These are phyloP conservation scores for Antitrichia curtipendula DNA, from an alignment of 225 moss, liverwort and hornwort species.

Conservation along the genomic window DNA sequence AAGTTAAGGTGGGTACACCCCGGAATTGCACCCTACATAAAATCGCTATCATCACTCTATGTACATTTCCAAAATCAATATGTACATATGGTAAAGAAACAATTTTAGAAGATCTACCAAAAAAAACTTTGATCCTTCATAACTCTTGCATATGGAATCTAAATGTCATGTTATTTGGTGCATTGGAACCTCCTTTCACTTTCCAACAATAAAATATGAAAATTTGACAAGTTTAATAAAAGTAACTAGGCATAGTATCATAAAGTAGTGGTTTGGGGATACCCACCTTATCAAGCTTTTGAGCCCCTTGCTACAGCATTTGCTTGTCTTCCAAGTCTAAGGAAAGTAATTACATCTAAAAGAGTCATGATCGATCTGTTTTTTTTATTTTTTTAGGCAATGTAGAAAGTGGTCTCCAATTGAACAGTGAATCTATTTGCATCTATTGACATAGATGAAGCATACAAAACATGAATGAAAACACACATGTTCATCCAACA, in stretches of 20 bases:
- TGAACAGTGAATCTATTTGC: not conserved
- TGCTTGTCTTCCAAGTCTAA: not conserved
- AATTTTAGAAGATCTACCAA: not conserved
- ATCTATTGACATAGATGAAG: not conserved
- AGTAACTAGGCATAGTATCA: rapidly evolving
- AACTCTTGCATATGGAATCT: not conserved
- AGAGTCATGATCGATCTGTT: rapidly evolving
- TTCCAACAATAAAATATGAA: not conserved
- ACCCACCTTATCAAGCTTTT: not conserved
- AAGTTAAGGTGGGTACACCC: not conserved
- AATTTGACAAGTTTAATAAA: not conserved
- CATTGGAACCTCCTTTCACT: not conserved
- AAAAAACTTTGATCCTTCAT: not conserved
- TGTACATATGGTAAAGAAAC: not conserved
- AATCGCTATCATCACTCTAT: not conserved
- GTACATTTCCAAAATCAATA: no score
- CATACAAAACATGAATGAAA: not conserved
- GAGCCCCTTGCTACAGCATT: no score
- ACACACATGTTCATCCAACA: rapidly evolving
- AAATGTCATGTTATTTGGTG: rapidly evolving
- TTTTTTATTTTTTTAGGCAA: no score
- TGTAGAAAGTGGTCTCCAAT: rapidly evolving
- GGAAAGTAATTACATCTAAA: not conserved
- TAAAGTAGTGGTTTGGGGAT: rapidly evolving
- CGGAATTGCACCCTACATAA: rapidly evolving